Evolutionary conservation across 768 basidiomycete species (phyloP).

Genomic region (Tremella fuciformis): DNA sequence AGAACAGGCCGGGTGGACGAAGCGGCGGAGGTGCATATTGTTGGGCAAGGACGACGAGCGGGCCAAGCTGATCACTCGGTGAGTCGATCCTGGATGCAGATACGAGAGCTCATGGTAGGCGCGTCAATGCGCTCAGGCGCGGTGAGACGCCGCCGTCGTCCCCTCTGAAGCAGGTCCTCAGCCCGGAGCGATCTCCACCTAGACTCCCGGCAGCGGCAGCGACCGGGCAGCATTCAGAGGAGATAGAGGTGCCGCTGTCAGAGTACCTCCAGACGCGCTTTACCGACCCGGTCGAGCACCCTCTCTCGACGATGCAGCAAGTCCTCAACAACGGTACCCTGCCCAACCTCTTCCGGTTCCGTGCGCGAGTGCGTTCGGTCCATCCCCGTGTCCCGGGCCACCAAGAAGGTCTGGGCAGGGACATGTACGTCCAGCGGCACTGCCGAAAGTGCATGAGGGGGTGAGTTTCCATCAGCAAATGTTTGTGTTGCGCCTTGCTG

Average conservation of each 20-base stretch:
- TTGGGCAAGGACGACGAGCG: slow-evolving; percentile 19
- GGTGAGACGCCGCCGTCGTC: slow-evolving; percentile 10
- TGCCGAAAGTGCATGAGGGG: slow-evolving; percentile 24
- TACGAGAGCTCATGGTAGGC: slow-evolving; percentile 15
- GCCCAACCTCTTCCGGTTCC: slow-evolving; percentile 33
- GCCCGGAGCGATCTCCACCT: too few species aligned
- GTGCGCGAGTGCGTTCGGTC: slow-evolving; percentile 28
- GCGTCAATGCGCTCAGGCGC: slow-evolving; percentile 21
- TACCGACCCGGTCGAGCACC: slow-evolving; percentile 18
- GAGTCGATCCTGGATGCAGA: slow-evolving; percentile 9
- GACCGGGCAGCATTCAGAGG: too few species aligned
- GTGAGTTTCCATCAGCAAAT: slow-evolving; percentile 21
- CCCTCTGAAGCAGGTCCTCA: too few species aligned
- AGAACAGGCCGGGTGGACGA: slow-evolving; percentile 18
- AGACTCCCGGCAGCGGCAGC: too few species aligned
- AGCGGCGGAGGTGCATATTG: not conserved
- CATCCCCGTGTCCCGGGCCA: slow-evolving; percentile 14
- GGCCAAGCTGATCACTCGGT: slow-evolving; percentile 30
- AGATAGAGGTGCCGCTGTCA: too few species aligned
- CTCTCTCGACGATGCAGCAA: slow-evolving; percentile 20
- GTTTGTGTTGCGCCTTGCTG: too few species aligned
- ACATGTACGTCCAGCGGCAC: slow-evolving; percentile 17
- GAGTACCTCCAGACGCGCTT: not conserved
- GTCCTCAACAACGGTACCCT: slow-evolving; percentile 24
- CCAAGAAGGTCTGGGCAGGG: slow-evolving; percentile 1